Evolutionary conservation across 2,329 filamentous ascomycete species (phyloP), one percentile per base, ranked within the genome.

Genomic region (Elsinoe australis): DNA sequence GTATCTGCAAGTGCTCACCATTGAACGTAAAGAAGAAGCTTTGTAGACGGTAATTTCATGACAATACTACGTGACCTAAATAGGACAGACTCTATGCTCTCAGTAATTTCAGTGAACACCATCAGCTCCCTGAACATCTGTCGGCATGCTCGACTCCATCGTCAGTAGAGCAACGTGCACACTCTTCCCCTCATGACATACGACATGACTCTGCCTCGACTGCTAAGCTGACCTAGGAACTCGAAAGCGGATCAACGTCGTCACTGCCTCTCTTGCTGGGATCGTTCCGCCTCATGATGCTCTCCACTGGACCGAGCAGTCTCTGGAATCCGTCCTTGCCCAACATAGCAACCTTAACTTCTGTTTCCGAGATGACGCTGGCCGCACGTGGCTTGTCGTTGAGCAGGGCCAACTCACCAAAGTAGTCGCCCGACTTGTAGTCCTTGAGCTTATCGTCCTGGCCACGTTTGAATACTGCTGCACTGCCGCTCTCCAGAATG

Each of bases 241-340:
- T 50, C 32, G 48, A 44, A 50, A 55, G 33, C 9, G 56, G 51
- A 34, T 56, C 54, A 9, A 49, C 44, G 17, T 34, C 29, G 29
- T 49, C 54, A 33, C 56, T 54, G 10, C 54, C 56, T 46, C 58
- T 54, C 56, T 72, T 72, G 60, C 67, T 70, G 34, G 73, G 74
- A 56, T 78, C 75, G 52, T 77, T 87, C 61, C 92, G 79, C 66
- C 92, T 78, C 86, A 98, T 87, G 63, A 96, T 94, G 52, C 87
- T 83, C 67, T 95, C 88, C 21, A 96, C 89, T 1, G 90, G 89
- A 1, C 92, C 92, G 26, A 98, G 72, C 59, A 98, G 71, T 57
- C 92, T 77, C 71, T 95, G 90, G 69, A 98, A 98, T 4, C 90
- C 92, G 58, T 87, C 87, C 68, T 95, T 94, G 56, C 88, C 88